A percentile compares a stretch with the other conserved stretches of the same genome.
Conservation (phyloP, 2,329 filamentous ascomycete genomes). For the Parafenestella ontariensis region DNA sequence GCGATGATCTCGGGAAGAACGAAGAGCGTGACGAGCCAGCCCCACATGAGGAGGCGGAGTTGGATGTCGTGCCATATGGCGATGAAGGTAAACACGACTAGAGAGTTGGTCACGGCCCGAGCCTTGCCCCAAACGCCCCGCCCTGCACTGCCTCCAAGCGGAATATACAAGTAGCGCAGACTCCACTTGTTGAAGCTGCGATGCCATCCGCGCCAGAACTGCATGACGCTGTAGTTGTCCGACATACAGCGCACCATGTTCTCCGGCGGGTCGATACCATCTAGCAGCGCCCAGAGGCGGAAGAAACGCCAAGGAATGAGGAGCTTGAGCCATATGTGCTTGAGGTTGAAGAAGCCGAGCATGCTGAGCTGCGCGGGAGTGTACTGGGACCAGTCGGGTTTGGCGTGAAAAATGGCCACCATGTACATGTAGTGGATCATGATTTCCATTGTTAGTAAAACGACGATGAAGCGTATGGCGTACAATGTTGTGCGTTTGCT, state of each 20-base stretch:
- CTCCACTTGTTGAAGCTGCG: conserved; percentile 94
- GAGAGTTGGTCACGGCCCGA: conserved; percentile 74
- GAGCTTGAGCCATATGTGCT: conserved; percentile 97
- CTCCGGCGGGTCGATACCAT: conserved; percentile 93
- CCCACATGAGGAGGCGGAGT: conserved; percentile 89
- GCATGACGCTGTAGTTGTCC: conserved; percentile 88
- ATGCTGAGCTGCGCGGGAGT: conserved; percentile 86
- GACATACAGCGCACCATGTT: conserved; percentile 98
- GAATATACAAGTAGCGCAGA: conserved; percentile 91
- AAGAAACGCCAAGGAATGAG: conserved; percentile 98
- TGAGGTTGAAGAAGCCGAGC: conserved; percentile 93
- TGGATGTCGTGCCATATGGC: conserved; percentile 98
- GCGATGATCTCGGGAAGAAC: conserved; percentile 87
- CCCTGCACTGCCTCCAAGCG: conserved; percentile 73
- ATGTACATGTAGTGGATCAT: conserved; percentile 92
- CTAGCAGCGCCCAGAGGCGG: conserved; percentile 90
- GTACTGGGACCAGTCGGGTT: conserved; percentile 82
- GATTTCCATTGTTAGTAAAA: conserved; percentile 83
- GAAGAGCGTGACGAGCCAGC: conserved; percentile 94
- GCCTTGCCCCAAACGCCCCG: conserved; percentile 54
- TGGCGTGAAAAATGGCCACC: conserved; percentile 84
- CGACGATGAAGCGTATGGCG: conserved; percentile 79
- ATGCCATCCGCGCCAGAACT: conserved; percentile 98
- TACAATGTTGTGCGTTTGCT: conserved; percentile 77
- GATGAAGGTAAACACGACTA: conserved; percentile 93